A percentile compares a stretch with the other conserved stretches of the same genome.
Evolutionary conservation across 225 moss, liverwort and hornwort species (phyloP).

Genomic region (Physcomitrium patens): DNA sequence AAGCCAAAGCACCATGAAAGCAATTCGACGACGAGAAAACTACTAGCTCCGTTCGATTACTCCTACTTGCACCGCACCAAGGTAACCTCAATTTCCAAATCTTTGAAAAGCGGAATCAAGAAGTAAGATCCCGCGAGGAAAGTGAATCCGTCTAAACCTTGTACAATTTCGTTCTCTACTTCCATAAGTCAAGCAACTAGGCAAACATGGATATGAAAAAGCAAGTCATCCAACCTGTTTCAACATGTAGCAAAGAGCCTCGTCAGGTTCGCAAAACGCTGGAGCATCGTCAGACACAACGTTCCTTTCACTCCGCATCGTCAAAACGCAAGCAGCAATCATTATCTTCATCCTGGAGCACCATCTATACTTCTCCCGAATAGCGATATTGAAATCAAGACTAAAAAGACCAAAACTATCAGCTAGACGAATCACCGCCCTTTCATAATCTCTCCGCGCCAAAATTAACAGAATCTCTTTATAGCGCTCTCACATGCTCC

Average conservation of each 20-base stretch:
- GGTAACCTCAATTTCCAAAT: not conserved
- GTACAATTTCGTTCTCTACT: not conserved
- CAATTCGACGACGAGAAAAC: not conserved
- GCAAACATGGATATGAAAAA: not conserved
- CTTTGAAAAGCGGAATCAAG: not conserved
- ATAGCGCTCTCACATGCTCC: too few relatives aligned
- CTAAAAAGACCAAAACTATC: not conserved
- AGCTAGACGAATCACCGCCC: not conserved
- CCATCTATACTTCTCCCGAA: too few relatives aligned
- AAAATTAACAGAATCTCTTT: too few relatives aligned
- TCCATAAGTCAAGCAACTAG: not conserved
- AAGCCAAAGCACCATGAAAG: not conserved
- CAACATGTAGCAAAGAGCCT: constrained; percentile 23
- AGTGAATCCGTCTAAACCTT: not conserved
- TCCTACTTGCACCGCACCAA: not conserved
- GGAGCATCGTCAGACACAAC: constrained; percentile 31
- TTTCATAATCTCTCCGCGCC: not conserved
- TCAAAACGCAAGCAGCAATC: too few relatives aligned
- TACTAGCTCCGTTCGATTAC: not conserved
- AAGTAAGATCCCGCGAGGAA: not conserved
- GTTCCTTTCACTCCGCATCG: constrained; percentile 24
- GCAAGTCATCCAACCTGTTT: constrained; percentile 29
- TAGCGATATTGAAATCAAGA: not conserved
- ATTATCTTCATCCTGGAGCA: too few relatives aligned
- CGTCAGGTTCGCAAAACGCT: constrained; percentile 23